Evolutionary conservation across 495 filamentous ascomycete species (phyloP).

Genomic region (Cercophora sp.): DNA sequence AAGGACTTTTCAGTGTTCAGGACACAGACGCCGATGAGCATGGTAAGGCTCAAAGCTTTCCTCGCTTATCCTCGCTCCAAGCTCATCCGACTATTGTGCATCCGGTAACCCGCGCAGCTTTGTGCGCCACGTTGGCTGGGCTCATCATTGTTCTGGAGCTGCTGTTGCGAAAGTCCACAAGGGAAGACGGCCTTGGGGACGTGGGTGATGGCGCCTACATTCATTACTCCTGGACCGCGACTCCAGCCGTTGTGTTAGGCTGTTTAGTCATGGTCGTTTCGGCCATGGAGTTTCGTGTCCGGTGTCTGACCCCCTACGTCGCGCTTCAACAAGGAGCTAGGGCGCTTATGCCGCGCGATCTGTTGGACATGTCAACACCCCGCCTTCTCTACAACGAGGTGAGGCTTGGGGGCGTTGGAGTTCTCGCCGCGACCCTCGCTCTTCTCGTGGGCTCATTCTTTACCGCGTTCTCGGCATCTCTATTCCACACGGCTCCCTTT

Average conservation of each 20-base stretch:
- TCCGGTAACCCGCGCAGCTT: not conserved
- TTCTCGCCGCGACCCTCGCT: slow-evolving; percentile 10
- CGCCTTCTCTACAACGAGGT: slow-evolving; percentile 7
- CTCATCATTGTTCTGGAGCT: slow-evolving; percentile 11
- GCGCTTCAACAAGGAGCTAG: not conserved
- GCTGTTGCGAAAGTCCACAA: slow-evolving; percentile 8
- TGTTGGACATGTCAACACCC: slow-evolving; percentile 14
- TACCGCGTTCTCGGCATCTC: slow-evolving; percentile 18
- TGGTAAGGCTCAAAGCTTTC: not conserved
- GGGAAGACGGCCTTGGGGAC: slow-evolving; percentile 12
- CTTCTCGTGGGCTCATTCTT: slow-evolving; percentile 10
- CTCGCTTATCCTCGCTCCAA: no score
- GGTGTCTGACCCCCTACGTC: slow-evolving; percentile 9
- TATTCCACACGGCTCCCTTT: slow-evolving; percentile 5
- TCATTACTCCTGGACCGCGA: slow-evolving; percentile 16
- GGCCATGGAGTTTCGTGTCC: slow-evolving; percentile 10
- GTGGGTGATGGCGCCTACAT: slow-evolving; percentile 7
- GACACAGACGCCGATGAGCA: no score
- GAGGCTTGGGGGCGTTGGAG: not conserved
- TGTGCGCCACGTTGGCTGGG: not conserved
- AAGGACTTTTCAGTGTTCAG: no score
- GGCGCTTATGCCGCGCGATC: not conserved
- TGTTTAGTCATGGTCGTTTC: slow-evolving; percentile 1
- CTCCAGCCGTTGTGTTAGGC: slow-evolving; percentile 12
- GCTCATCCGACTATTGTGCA: slow-evolving; percentile 6